Conservation (phyloP, 371 early-diverging fungal species). For the Mortierella sp. region DNA sequence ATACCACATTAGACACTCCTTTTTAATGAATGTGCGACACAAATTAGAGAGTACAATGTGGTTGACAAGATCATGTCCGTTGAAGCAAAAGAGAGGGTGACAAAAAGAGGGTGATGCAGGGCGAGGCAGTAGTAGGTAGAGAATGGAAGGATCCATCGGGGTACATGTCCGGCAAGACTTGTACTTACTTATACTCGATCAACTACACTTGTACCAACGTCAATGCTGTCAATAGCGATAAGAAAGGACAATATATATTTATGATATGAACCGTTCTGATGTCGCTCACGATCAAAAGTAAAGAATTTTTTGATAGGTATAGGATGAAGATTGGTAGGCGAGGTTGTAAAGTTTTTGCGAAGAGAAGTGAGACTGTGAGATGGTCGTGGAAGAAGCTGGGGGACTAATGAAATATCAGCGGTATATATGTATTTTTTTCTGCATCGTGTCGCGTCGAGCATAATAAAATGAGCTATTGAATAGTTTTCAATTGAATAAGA, state of each 20-base stretch:
- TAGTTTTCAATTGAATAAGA: not conserved
- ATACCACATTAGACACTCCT: not conserved
- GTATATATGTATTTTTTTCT: conserved; percentile 4
- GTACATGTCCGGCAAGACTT: not conserved
- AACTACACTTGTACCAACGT: no score
- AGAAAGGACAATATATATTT: not conserved
- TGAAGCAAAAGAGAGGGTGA: not conserved
- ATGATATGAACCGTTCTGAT: not conserved
- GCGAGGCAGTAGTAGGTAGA: not conserved
- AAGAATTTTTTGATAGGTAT: not conserved
- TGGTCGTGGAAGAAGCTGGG: not conserved
- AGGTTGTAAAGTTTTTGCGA: not conserved
- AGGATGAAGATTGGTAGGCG: not conserved
- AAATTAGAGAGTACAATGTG: not conserved
- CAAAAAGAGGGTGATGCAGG: conserved; percentile 1
- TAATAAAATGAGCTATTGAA: not conserved
- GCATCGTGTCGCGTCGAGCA: conserved; percentile 6
- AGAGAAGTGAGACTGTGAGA: not conserved
- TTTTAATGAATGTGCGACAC: not conserved
- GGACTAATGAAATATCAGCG: not conserved
- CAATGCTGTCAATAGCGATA: not conserved
- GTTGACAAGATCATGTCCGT: not conserved
- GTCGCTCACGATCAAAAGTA: not conserved
- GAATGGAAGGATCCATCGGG: not conserved
- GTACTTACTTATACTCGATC: no score